Conservation (phyloP, 139 green algal species). For the Edaphochlamys debaryana region DNA sequence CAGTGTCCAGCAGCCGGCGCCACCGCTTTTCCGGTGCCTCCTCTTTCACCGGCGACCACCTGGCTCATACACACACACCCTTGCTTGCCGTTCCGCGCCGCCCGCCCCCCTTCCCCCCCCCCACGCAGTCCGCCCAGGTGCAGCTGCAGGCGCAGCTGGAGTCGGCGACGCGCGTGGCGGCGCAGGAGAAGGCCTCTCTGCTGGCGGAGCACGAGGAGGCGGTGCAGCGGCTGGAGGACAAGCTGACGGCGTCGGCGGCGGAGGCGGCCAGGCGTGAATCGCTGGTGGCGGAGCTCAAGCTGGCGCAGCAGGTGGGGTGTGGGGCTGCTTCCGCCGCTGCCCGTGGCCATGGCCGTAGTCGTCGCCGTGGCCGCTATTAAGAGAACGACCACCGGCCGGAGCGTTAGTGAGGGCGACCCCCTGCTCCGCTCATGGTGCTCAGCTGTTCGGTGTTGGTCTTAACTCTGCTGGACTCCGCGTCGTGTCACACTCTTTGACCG, state of each 20-base stretch:
- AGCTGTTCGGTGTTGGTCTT: too few species aligned
- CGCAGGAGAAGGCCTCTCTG: neutral
- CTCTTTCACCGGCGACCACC: too few species aligned
- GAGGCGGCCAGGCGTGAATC: slow-evolving; percentile 5
- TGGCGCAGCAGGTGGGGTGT: slow-evolving; percentile 23
- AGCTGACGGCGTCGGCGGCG: neutral
- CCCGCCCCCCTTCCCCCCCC: neutral
- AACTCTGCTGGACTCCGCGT: too few species aligned
- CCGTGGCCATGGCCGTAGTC: neutral
- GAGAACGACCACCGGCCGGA: too few species aligned
- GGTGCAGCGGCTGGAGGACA: slow-evolving; percentile 16
- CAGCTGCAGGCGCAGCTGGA: slow-evolving; percentile 28
- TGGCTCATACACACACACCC: too few species aligned
- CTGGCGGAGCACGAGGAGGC: slow-evolving; percentile 11
- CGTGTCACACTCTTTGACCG: too few species aligned
- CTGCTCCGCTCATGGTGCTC: too few species aligned
- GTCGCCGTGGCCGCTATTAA: too few species aligned
- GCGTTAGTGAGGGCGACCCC: too few species aligned
- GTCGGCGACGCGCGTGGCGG: neutral
- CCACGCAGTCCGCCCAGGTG: too few species aligned
- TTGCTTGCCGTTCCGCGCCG: too few species aligned
- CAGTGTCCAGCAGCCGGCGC: neutral
- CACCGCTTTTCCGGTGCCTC: too few species aligned
- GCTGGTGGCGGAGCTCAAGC: neutral
- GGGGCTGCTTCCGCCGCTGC: neutral